Evolutionary conservation across 306 rosid species (phyloP), one percentile per base, ranked within the genome.

Genomic region (Quercus robur): DNA sequence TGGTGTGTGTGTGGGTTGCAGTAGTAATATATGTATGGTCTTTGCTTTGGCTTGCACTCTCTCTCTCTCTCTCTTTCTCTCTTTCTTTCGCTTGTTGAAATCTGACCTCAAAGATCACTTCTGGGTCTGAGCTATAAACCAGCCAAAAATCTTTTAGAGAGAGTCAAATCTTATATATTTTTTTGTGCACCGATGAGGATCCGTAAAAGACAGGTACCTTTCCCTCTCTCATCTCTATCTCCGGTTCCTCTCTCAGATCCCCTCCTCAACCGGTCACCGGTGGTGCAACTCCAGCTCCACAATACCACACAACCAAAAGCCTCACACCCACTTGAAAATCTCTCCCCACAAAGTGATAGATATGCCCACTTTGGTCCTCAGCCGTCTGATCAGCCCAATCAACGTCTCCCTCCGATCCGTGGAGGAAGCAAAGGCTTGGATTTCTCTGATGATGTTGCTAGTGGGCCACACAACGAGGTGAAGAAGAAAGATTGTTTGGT

Each of bases 211-310:
- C 88, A 77, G 80, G 79, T 84, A 3, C 87, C 94, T 73, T 88
- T 85, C 41, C 88, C 94, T 55, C 83, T 88, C 5, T 91, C 91
- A 0, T 78, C 88, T 51, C 87, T 87, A 71, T 79, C 86, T 17
- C 84, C 97, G 64, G 76, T 76, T 46, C 84, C 89, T 61, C 77
- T 85, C 76, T 83, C 97, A 87, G 98, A 94, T 94, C 98, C 93
- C 93, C 84, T 81, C 88, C 86, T 80, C 84, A 81, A 71, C 89
- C 87, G 87, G 76, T 81, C 90, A 25, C 84, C 89, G 85, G 81
- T 81, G 93, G 91, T 90, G 93, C 98, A 91, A 88, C 92, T 81
- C 71, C 79, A 51, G 23, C 80, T 73, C 78, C 26, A 28, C 77
- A 68, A 73, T 28, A 69, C 62, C 58, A 35, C 78, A 17, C 33